Base-by-base conservation (phyloP, 2,329 filamentous ascomycete genomes). In the Alternaria rosae region DNA sequence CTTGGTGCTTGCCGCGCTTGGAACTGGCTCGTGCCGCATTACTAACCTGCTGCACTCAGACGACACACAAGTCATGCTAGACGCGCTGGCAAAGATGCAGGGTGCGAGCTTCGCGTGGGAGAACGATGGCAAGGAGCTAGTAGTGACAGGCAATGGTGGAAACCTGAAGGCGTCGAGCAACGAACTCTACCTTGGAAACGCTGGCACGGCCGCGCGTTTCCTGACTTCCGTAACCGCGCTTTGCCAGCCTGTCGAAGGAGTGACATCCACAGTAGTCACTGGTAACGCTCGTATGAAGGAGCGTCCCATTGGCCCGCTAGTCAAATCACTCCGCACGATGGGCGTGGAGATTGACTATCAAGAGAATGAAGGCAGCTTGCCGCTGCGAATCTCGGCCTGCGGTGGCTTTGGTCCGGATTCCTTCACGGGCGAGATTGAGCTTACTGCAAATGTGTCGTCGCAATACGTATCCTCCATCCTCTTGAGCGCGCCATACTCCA, bases 391-490 rank as follows among this genome's bases (percentile, higher is more conserved):
- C 53, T 87, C 90, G 64, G 93, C 95, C 5, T 78, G 76, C 38
- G 72, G 76, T 5, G 78, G 75, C 6, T 80, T 80, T 47, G 91
- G 91, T 23, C 90, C 89, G 50, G 94, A 94, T 5, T 91, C 63
- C 0, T 79, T 79, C 58, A 72, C 94, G 57, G 95, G 95, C 38
- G 85, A 91, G 26, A 97, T 99, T 71, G 92, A 97, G 77, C 86
- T 99, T 59, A 93, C 94, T 11, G 95, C 95, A 1, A 98, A 95
- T 43, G 91, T 98, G 15, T 99, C 95, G 9, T 98, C 95, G n/a
- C 95, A 99, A 81, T 99, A 98, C 76, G 95, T 99, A 38, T 98
- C 95, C 0, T 97, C 94, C 2, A 89, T 99, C 66, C 85, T 99
- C 54, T 96, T 99, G 92, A 96, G 93, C 61, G 95, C 95, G 0